These are phyloP conservation scores for Cryptococcus sp. DNA, from an alignment of 1,284 basidiomycete species.

Conservation along the genomic window DNA sequence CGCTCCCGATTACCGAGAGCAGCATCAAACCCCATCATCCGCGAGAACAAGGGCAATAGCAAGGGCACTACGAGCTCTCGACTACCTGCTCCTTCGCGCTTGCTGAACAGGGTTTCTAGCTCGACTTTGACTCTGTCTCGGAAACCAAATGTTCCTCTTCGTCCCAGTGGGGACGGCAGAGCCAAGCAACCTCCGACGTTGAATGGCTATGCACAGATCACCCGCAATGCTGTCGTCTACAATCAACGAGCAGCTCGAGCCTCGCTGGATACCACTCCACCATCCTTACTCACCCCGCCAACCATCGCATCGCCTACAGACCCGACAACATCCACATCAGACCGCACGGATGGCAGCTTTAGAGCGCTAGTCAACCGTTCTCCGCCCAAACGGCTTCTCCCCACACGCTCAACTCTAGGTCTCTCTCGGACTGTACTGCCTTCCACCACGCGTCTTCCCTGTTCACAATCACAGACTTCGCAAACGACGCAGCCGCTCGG, in stretches of 20 bases:
- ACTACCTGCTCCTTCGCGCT: conserved; percentile 3
- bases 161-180: background rate
- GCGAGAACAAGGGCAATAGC: background rate
- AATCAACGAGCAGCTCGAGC: too few species aligned
- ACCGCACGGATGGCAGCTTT: too few species aligned
- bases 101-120: background rate
- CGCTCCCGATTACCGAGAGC: conserved; percentile 9
- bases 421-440: background rate
- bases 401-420: conserved; percentile 8
- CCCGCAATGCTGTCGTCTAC: background rate
- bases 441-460: background rate
- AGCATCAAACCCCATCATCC: conserved; percentile 12
- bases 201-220: background rate
- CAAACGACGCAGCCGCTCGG: conserved; percentile 1
- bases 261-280: background rate
- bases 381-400: background rate
- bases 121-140: background rate
- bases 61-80: background rate
- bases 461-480: background rate
- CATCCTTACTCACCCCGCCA: background rate
- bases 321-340: background rate
- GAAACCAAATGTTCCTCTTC: background rate
- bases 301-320: too few species aligned
- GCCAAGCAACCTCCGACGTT: background rate
- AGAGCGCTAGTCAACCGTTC: too few species aligned